Evolutionary conservation across 1,284 basidiomycete genomes (phyloP), one percentile per base, ranked within the genome.

Genomic region (Coniophora puteana): DNA sequence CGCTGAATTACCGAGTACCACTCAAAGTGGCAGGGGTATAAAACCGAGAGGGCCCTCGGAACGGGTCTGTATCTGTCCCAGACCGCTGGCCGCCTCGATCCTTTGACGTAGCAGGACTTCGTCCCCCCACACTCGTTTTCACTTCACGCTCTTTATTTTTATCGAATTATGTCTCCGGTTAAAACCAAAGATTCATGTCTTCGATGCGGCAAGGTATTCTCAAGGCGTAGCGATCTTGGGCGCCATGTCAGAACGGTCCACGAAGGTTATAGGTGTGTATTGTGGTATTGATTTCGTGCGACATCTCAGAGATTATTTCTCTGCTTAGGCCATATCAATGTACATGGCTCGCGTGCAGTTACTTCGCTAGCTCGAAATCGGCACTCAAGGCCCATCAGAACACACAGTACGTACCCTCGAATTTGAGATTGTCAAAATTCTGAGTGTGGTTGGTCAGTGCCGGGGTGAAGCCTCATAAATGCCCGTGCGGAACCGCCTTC

Each of bases 381-480:
- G 77, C 69, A 7, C 58, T 84, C 32, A 74, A 72, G 41, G 78
- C 72, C 2, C 83, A 86, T 46, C 44, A 47, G 38, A 83, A 83
- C 43, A 65, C 63, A 18, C 83, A 83, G 83, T 86, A 57, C 44
- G 74, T 50, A 6, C 31, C 40, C 45, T 45, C 26, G 37, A 13
- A 20, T 29, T 11, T 11, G 41, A 27, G 26, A 14, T n/a, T 23
- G 29, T 13, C 28, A 18, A 31, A 4, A 23, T 42, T 23, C 38
- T 63, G 38, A 53, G 41, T 13, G 13, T 20, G 30, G 14, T 38
- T 30, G 34, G 24, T 21, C 41, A 84, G 82, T 47, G 73, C 76
- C 11, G 63, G 62, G 18, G 56, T 42, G 4, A 80, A 74, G 53
- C 82, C 80, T 4, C 69, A 66, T 51, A 34, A 32, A 7, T 86